Evolutionary conservation across 768 basidiomycete species (phyloP).

Genomic region (Tricholoma sp.): DNA sequence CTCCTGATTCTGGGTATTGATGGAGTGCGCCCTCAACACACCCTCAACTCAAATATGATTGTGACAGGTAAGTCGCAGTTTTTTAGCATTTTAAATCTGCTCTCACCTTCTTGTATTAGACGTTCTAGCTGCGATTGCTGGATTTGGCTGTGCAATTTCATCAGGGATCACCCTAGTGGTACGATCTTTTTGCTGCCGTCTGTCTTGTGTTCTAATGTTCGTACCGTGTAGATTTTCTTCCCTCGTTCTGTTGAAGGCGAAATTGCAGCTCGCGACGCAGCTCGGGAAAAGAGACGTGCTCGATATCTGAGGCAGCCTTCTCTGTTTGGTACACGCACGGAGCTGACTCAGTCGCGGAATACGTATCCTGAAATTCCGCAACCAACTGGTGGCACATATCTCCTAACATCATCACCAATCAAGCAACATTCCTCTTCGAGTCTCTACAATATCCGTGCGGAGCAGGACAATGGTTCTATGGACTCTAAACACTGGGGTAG

Average conservation of each 20-base stretch:
- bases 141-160: constrained; percentile 58
- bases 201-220: neutral
- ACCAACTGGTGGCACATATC: constrained; percentile 21
- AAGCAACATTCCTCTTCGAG: constrained; percentile 19
- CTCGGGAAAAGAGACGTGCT: constrained; percentile 33
- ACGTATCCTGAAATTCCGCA: constrained; percentile 9
- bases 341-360: constrained; percentile 13
- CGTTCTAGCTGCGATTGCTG: constrained; percentile 51
- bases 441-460: constrained; percentile 15
- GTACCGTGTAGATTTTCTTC: constrained; percentile 66
- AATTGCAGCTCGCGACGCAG: constrained; percentile 47
- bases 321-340: constrained; percentile 13
- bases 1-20: constrained; percentile 64
- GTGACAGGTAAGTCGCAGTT: constrained; percentile 37
- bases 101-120: constrained; percentile 32
- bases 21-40: constrained; percentile 55
- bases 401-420: constrained; percentile 30
- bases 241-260: constrained; percentile 71
- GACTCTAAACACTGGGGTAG: constrained; percentile 20
- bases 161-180: constrained; percentile 75
- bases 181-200: constrained; percentile 14
- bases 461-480: constrained; percentile 15
- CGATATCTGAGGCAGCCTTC: constrained; percentile 22
- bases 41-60: constrained; percentile 59
- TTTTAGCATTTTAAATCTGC: neutral